Evolutionary conservation across 768 basidiomycete genomes (phyloP), one percentile per base, ranked within the genome.

Genomic region (Mycena crocata): DNA sequence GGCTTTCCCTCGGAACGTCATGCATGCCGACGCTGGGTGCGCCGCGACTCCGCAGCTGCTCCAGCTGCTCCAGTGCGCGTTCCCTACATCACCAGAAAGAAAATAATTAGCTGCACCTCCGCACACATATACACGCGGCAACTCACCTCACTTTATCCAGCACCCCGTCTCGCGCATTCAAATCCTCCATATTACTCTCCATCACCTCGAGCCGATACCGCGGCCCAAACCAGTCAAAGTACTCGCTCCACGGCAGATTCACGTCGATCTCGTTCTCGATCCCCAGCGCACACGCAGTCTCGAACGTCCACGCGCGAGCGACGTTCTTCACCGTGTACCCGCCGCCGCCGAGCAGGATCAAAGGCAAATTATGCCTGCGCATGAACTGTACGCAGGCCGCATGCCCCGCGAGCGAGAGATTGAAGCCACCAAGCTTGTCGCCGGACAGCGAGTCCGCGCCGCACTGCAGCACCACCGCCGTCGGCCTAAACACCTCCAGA

Each of bases 291-390:
- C 96, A 93, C 1, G 95, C 97, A 0, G 98, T 99, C 79, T 99
- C 97, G 81, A 93, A 97, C 32, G 96, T 91, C 97, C 97, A 99
- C 37, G 91, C 89, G 45, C 94, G 86, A 13, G 95, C 94, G 24
- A 98, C 96, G 75, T 99, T 99, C 79, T 97, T 95, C 48, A 97
- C 92, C 0, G 97, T 99, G 79, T 99, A 99, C 6, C 97, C 97
- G 21, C 97, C 97, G 2, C 97, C 97, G 35, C 97, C 97, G 5
- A 99, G 86, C 31, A 98, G 85, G 72, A 99, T 94, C 48, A 96
- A 83, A 0, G 97, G 97, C 23, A 98, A 82, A 68, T 92, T 89
- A 74, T 93, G 89, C 64, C 86, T 84, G 63, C 94, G 89, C 60
- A 99, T 84, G 75, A 93, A 98, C 68, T 91, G 87, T 24, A 96